These are phyloP conservation scores for Solanum clarkiae DNA, from an alignment of 257 asterid genomes.

Conservation along the genomic window DNA sequence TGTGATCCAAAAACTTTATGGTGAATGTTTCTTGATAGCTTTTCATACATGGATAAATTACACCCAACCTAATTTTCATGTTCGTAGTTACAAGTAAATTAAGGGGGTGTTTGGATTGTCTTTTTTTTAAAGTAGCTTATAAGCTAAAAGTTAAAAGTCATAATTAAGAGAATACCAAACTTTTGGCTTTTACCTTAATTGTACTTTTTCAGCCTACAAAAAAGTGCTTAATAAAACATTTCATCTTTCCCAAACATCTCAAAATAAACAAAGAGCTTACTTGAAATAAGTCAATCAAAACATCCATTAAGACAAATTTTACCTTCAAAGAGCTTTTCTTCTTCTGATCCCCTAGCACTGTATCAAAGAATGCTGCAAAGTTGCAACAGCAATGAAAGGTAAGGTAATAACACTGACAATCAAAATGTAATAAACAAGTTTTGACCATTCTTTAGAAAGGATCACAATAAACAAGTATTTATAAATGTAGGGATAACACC, in stretches of 20 bases:
- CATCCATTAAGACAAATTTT: background rate
- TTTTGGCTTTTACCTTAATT: background rate
- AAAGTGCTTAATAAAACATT: background rate
- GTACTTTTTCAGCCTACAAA: background rate
- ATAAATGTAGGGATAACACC: slow-evolving; percentile 1
- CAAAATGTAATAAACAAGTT: background rate
- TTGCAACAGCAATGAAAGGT: background rate
- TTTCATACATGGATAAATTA: background rate
- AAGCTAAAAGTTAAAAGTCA: background rate
- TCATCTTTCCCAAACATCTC: background rate
- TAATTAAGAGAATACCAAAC: background rate
- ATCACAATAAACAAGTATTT: background rate
- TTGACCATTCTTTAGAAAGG: background rate
- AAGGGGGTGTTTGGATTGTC: background rate
- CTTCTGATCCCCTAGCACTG: slow-evolving; percentile 48
- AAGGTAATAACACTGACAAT: background rate
- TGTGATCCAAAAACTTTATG: background rate
- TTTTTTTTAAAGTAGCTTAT: background rate
- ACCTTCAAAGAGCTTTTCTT: slow-evolving; percentile 55
- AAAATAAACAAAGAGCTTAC: too few species aligned
- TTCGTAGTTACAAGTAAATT: background rate
- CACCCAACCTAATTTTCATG: background rate
- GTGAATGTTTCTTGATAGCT: background rate
- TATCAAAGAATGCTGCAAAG: slow-evolving; percentile 70
- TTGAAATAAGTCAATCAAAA: background rate